Conservation (phyloP, 2,329 filamentous ascomycete species). For the Ophiostoma piceae region DNA sequence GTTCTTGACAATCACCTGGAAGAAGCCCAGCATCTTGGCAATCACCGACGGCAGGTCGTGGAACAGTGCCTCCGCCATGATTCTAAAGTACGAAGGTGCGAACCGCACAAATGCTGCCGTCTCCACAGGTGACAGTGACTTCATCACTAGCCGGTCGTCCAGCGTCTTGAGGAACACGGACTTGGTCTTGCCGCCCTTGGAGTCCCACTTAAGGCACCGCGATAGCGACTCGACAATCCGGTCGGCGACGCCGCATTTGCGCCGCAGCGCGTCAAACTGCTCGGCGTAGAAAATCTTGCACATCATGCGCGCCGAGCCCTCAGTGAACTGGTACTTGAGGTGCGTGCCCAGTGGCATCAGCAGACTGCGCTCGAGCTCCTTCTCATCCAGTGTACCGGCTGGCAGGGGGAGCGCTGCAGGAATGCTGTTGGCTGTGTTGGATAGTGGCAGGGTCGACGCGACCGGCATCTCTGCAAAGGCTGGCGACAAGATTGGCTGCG, state of each 20-base stretch:
- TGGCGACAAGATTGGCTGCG: not conserved
- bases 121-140: slow-evolving; percentile 84
- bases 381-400: slow-evolving; percentile 41
- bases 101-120: slow-evolving; percentile 92
- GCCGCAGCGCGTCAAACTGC: slow-evolving; percentile 89
- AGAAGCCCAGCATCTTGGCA: slow-evolving; percentile 98
- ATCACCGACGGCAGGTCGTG: slow-evolving; percentile 94
- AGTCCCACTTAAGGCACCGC: slow-evolving; percentile 95
- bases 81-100: slow-evolving; percentile 92
- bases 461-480: slow-evolving; percentile 10
- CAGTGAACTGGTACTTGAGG: slow-evolving; percentile 90
- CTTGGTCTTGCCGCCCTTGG: slow-evolving; percentile 95
- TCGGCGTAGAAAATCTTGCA: slow-evolving; percentile 99
- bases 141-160: slow-evolving; percentile 88
- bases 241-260: slow-evolving; percentile 88
- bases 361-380: slow-evolving; percentile 77
- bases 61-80: slow-evolving; percentile 95
- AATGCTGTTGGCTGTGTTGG: slow-evolving; percentile 6
- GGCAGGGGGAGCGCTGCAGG: not conserved
- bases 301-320: slow-evolving; percentile 88
- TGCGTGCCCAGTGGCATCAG: slow-evolving; percentile 83
- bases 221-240: slow-evolving; percentile 93
- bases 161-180: slow-evolving; percentile 95
- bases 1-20: slow-evolving; percentile 96
- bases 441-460: not conserved